Conservation (phyloP, 192 early-diverging fungal genomes). For the Podila epigama region DNA sequence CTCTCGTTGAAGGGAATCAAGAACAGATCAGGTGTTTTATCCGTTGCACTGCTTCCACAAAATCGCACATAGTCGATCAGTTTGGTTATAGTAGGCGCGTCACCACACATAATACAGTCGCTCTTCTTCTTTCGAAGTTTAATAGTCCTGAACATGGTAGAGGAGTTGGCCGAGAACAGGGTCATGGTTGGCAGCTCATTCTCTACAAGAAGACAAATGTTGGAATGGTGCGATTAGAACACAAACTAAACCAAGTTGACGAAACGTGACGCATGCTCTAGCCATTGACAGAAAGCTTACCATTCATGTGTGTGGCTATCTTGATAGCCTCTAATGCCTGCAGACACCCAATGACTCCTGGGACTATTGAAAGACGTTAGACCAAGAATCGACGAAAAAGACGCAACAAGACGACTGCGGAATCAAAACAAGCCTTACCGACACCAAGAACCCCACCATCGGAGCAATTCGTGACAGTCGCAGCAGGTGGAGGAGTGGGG, state of each 20-base stretch:
- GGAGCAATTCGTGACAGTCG: conserved; percentile 87
- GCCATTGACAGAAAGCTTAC: neutral
- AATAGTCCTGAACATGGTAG: conserved; percentile 80
- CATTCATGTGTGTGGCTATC: conserved; percentile 71
- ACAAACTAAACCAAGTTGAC: too few species aligned
- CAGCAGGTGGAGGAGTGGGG: conserved; percentile 90
- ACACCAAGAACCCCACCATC: conserved; percentile 94
- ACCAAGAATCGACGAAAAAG: neutral
- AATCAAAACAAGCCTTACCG: conserved; percentile 57
- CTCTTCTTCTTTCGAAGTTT: conserved; percentile 74
- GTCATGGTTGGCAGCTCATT: conserved; percentile 71
- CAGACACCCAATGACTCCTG: conserved; percentile 91
- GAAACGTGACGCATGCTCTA: too few species aligned
- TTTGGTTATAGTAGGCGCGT: conserved; percentile 77
- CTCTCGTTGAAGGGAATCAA: conserved; percentile 21
- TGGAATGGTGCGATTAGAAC: neutral
- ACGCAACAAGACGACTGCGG: neutral
- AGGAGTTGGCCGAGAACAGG: conserved; percentile 76
- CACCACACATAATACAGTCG: conserved; percentile 88
- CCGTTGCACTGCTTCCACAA: conserved; percentile 81
- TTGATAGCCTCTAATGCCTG: conserved; percentile 95
- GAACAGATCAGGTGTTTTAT: conserved; percentile 63
- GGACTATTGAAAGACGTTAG: conserved; percentile 59
- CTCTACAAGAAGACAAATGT: conserved; percentile 4
- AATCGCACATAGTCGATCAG: conserved; percentile 94